Percentiles rank a stretch among this genome's conserved stretches.
phyloP scores from a whole-genome alignment of 345 rosid genomes.

The thale cress (Arabidopsis thaliana) region TAIR10.1 NC_003076.8:16402001-16402500 shows the following conservation, averaged over 20 bases:
- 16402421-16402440: constrained; percentile 30
- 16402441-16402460: constrained; percentile 26
- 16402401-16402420: not conserved
- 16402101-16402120: not conserved
- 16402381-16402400: not conserved
- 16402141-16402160: not conserved
- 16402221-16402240: constrained; percentile 35
- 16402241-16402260: constrained; percentile 10
- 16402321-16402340: constrained; percentile 29
- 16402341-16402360: not conserved
- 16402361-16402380: no score
- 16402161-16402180: not conserved
- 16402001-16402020: constrained; percentile 5
- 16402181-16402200: not conserved
- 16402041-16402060: not conserved
- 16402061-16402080: constrained; percentile 40
- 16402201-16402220: constrained; percentile 5
- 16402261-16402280: constrained; percentile 25
- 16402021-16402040: constrained; percentile 37
- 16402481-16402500: not conserved
- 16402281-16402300: constrained; percentile 20
- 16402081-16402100: constrained; percentile 33
- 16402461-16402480: not conserved
- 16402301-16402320: constrained; percentile 23
- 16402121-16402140: not conserved